phyloP scores from a whole-genome alignment of 768 basidiomycete genomes.

The Lactarius tabidus region DNA sequence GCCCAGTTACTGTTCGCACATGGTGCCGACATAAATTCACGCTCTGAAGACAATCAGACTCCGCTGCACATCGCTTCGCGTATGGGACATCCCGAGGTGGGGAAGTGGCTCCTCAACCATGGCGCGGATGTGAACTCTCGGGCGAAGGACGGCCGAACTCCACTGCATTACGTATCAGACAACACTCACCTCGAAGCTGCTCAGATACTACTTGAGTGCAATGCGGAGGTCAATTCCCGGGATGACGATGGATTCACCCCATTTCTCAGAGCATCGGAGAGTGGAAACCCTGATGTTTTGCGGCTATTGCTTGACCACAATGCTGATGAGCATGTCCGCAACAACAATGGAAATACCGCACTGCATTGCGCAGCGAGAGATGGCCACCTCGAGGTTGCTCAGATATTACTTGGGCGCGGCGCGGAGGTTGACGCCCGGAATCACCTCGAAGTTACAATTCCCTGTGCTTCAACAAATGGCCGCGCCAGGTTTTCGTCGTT shows the following conservation, averaged over 20 bases:
- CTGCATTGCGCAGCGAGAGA: neutral
- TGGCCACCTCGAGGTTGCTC: neutral
- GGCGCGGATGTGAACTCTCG: too few relatives aligned
- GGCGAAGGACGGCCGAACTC: neutral
- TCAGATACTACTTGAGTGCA: neutral
- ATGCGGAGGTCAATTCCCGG: neutral
- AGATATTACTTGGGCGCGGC: neutral
- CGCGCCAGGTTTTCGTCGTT: too few relatives aligned
- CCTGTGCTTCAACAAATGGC: too few relatives aligned
- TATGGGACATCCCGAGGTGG: too few relatives aligned
- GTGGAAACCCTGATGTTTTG: neutral
- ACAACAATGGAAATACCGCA: neutral
- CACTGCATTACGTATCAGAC: neutral
- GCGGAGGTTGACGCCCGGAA: too few relatives aligned
- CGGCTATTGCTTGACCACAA: neutral
- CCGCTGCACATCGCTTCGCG: too few relatives aligned
- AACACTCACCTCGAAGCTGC: fast-evolving
- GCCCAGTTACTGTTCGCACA: too few relatives aligned
- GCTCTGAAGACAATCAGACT: too few relatives aligned
- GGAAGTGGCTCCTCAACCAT: too few relatives aligned
- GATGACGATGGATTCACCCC: neutral
- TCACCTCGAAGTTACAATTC: too few relatives aligned
- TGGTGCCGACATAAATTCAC: too few relatives aligned
- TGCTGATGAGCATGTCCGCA: neutral
- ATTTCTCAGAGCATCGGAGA: neutral